Evolutionary conservation across 768 basidiomycete genomes (phyloP).

Genomic region (Pleurotus tuber-regium): DNA sequence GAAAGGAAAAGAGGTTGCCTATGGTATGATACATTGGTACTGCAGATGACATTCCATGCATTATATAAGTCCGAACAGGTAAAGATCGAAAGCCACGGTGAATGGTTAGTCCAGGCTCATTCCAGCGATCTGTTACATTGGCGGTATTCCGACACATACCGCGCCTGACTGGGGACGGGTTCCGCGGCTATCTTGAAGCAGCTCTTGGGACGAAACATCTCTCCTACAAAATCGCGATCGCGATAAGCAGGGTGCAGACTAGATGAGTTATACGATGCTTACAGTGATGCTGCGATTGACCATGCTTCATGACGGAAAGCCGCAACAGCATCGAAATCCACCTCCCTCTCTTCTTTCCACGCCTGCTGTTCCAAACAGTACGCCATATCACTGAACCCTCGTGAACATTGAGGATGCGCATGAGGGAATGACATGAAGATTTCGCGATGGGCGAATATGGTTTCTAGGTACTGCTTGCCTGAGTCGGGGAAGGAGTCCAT

Average conservation of each 20-base stretch:
- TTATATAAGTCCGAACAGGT: neutral
- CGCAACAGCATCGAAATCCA: conserved; percentile 65
- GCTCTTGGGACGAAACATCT: conserved; percentile 9
- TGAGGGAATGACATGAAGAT: conserved; percentile 57
- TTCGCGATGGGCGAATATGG: conserved; percentile 76
- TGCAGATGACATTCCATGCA: too few species aligned
- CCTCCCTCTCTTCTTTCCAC: conserved; percentile 70
- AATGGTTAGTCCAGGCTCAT: neutral
- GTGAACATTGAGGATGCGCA: conserved; percentile 62
- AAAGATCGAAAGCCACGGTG: neutral
- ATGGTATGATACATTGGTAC: conserved; percentile 1
- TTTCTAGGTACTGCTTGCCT: conserved; percentile 74
- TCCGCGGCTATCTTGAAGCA: conserved; percentile 4
- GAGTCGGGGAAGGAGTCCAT: conserved; percentile 56
- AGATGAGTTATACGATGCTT: neutral
- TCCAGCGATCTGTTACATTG: conserved; percentile 6
- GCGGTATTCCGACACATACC: conserved; percentile 3
- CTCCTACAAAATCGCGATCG: neutral
- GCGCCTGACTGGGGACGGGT: neutral
- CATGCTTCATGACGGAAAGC: conserved; percentile 72
- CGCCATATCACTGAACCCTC: conserved; percentile 65
- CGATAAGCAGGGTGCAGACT: neutral
- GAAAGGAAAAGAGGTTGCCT: too few species aligned
- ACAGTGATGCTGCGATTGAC: conserved; percentile 35
- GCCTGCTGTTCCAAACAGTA: conserved; percentile 57